phyloP scores from a whole-genome alignment of 495 filamentous ascomycete species.

The Penicillium turbatum region DNA sequence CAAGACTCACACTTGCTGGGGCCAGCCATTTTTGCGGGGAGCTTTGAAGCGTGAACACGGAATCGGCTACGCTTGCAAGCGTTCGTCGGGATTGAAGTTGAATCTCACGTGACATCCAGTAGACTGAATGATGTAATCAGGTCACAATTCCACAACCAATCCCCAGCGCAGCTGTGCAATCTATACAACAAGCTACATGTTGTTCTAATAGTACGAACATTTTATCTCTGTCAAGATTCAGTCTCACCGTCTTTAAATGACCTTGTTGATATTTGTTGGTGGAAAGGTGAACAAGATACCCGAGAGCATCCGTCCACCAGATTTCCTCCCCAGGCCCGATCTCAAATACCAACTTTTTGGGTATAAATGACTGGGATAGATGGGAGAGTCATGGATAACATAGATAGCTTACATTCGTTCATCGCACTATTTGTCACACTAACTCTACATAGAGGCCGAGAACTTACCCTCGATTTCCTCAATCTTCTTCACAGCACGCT shows the following conservation, averaged over 20 bases:
- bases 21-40: conserved; percentile 42
- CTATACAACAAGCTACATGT: background rate
- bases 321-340: background rate
- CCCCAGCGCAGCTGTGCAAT: no score
- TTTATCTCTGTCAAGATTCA: background rate
- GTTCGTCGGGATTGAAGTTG: conserved; percentile 10
- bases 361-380: background rate
- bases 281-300: background rate
- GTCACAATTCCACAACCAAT: background rate
- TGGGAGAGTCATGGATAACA: background rate
- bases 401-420: background rate
- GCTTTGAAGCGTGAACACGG: conserved; percentile 16
- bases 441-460: conserved; percentile 33
- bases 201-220: background rate
- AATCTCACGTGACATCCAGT: conserved; percentile 12
- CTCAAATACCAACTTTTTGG: background rate
- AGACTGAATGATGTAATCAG: conserved; percentile 8
- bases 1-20: conserved; percentile 45
- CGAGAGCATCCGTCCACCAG: conserved; percentile 2
- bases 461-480: conserved; percentile 57
- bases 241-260: background rate
- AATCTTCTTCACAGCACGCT: conserved; percentile 56
- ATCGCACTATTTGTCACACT: background rate
- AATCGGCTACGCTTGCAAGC: background rate
- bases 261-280: background rate